A percentile compares a stretch with the other conserved stretches of the same genome.
These are phyloP conservation scores for Globisporangium splendens DNA, from an alignment of 352 stramenopile genomes.

Conservation along the genomic window DNA sequence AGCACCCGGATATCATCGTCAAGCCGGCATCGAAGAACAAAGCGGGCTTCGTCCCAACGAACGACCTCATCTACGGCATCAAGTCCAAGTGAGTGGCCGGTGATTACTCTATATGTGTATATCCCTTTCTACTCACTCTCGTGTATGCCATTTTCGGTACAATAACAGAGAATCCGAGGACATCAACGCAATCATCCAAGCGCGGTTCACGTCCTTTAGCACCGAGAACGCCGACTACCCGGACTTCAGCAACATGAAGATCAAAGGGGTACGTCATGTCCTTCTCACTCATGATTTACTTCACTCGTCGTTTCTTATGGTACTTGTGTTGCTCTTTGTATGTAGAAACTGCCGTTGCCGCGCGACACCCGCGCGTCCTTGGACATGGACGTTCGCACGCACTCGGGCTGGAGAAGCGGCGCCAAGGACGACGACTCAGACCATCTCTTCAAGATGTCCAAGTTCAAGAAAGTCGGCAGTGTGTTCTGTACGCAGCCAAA, in stretches of 20 bases:
- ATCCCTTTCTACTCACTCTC: too few relatives aligned
- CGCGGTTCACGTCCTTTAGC: constrained; percentile 58
- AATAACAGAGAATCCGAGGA: constrained; percentile 70
- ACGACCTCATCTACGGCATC: constrained; percentile 65
- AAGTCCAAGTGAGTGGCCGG: constrained; percentile 56
- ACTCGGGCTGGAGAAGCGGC: constrained; percentile 18
- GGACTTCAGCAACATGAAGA: constrained; percentile 76
- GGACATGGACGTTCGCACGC: constrained; percentile 59
- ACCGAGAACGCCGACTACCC: constrained; percentile 71
- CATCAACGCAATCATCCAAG: constrained; percentile 66
- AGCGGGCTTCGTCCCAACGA: constrained; percentile 44
- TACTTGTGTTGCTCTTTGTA: not conserved
- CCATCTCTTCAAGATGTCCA: constrained; percentile 80
- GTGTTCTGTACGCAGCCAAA: constrained; percentile 65
- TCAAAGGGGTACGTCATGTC: constrained; percentile 56
- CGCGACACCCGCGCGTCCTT: constrained; percentile 71
- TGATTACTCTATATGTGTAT: too few relatives aligned
- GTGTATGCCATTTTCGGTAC: too few relatives aligned
- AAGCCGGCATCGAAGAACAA: constrained; percentile 58
- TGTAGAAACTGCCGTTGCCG: constrained; percentile 66
- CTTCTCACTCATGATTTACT: not conserved
- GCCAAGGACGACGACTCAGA: constrained; percentile 27
- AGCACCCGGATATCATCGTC: constrained; percentile 72
- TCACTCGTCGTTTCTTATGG: too few relatives aligned
- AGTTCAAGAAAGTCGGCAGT: constrained; percentile 77